Percentiles rank a stretch among this genome's conserved stretches.
These are phyloP conservation scores for Aethionema arabicum DNA, from an alignment of 345 rosid species.

Conservation along the genomic window DNA sequence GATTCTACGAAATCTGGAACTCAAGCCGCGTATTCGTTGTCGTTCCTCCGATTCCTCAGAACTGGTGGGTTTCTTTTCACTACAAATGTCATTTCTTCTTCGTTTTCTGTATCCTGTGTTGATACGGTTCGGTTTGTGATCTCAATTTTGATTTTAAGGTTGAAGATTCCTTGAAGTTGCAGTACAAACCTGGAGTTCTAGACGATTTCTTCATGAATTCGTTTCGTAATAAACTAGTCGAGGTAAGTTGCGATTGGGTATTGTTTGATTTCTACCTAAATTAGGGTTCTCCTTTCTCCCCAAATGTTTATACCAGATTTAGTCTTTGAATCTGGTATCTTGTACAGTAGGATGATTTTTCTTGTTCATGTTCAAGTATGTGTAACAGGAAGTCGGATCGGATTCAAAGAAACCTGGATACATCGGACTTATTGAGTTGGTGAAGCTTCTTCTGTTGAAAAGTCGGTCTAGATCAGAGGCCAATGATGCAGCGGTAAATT, in stretches of 20 bases:
- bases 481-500: slow-evolving; percentile 63
- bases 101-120: neutral
- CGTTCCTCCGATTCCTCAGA: slow-evolving; percentile 27
- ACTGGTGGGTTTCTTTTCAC: slow-evolving; percentile 2
- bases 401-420: slow-evolving; percentile 87
- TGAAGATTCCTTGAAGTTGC: slow-evolving; percentile 31
- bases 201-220: slow-evolving; percentile 61
- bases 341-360: slow-evolving; percentile 9
- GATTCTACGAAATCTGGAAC: neutral
- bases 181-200: slow-evolving; percentile 49
- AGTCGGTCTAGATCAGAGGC: slow-evolving; percentile 55
- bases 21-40: slow-evolving; percentile 20
- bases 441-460: slow-evolving; percentile 61
- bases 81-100: no score
- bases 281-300: neutral
- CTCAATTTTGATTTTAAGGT: slow-evolving; percentile 32
- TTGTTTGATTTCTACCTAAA: slow-evolving; percentile 1
- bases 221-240: slow-evolving; percentile 69
- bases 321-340: neutral
- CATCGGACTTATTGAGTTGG: slow-evolving; percentile 76
- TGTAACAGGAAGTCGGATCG: slow-evolving; percentile 86
- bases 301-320: neutral
- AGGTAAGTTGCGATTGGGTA: slow-evolving; percentile 41
- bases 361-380: slow-evolving; percentile 31
- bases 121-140: neutral